Evolutionary conservation across 1,139 yeast genomes (phyloP), one percentile per base, ranked within the genome.

Genomic region (Hansenula sp.): DNA sequence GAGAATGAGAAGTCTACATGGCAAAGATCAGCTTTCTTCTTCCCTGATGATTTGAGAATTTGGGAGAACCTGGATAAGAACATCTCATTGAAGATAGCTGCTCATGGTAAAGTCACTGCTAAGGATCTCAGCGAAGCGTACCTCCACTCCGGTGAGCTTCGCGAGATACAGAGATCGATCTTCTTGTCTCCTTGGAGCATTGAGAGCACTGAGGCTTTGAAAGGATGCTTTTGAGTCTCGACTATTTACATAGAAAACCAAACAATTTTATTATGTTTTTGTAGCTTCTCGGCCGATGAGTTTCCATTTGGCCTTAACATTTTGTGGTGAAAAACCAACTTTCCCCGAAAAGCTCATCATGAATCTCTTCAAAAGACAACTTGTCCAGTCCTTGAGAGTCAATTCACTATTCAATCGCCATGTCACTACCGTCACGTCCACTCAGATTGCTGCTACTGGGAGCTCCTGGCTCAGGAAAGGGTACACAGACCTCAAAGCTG

Each of bases 381-480:
- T n/a, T 25, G 13, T 22, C 10, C 25, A 22, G 25, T 8, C 25
- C 7, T 22, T 10, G n/a, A n/a, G n/a, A n/a, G n/a, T n/a, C n/a
- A n/a, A 14, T n/a, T 13, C 29, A 6, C n/a, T n/a, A 29, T 12
- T 8, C 16, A 11, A 21, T 17, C 27, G 6, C 29, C 12, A 37
- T 40, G 43, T 22, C 40, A 13, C 19, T 41, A 18, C 44, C 41
- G 5, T 18, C 39, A 6, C 31, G 32, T 14, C 85, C 95, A 2
- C 57, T 86, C 30, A 66, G 96, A 49, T 63, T 88, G 33, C 68
- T 89, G 28, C 68, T 89, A 10, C 65, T 89, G 38, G 97, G 97
- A 6, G 96, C 97, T 0, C 97, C 97, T 0, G 97, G 97, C 0
- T 75, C 96, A 1, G 97, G 97, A 2, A 90, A 90, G 58, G 97